Conservation (phyloP, 139 green algal species). For the Nannochloris sp. region DNA sequence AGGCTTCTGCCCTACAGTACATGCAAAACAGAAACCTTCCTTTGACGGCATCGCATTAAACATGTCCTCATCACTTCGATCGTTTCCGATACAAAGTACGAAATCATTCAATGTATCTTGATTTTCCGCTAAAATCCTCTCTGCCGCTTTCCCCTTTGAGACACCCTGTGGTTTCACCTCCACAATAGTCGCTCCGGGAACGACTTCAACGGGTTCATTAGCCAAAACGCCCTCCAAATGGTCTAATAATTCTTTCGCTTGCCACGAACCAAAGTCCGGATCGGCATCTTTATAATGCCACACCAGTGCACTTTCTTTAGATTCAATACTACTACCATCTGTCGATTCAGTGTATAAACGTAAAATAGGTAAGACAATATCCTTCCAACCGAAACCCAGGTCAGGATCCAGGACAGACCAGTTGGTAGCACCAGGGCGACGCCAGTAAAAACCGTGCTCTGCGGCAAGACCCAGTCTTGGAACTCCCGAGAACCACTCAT, state of each 20-base stretch:
- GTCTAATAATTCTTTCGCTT: constrained; percentile 98
- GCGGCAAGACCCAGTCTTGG: constrained; percentile 80
- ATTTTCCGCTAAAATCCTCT: constrained; percentile 51
- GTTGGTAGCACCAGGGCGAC: constrained; percentile 8
- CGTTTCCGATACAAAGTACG: constrained; percentile 96
- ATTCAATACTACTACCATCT: constrained; percentile 87
- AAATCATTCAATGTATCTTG: constrained; percentile 67
- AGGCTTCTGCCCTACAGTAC: constrained; percentile 94
- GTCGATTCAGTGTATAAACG: constrained; percentile 88
- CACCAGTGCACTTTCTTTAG: constrained; percentile 84
- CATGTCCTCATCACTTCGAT: constrained; percentile 97
- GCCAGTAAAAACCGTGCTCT: constrained; percentile 90
- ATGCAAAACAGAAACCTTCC: constrained; percentile 85
- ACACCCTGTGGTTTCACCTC: constrained; percentile 85
- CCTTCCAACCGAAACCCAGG: constrained; percentile 64
- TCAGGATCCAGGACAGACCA: constrained; percentile 38
- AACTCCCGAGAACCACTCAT: constrained; percentile 76
- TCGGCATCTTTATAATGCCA: constrained; percentile 96
- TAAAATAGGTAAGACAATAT: constrained; percentile 73
- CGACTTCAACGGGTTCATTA: constrained; percentile 80
- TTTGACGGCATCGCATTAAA: constrained; percentile 65
- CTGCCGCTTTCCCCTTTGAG: constrained; percentile 71
- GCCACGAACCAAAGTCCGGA: constrained; percentile 93
- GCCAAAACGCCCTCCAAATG: constrained; percentile 92
- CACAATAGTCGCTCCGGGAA: constrained; percentile 71